Conservation (phyloP, 2,329 filamentous ascomycete genomes). For the Alternaria gansuensis region DNA sequence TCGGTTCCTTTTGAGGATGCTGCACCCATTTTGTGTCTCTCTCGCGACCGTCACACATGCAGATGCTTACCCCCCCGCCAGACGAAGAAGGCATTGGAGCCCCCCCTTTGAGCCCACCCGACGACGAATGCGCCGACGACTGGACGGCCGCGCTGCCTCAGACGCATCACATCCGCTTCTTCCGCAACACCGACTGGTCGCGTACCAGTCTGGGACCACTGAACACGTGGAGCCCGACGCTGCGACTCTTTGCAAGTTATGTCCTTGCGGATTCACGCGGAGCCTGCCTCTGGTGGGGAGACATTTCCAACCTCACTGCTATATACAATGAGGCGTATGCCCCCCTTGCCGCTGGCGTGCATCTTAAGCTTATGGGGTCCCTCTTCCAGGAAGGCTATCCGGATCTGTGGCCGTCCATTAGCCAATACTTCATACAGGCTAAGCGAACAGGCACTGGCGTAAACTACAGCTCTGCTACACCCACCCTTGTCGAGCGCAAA, state of each 20-base stretch:
- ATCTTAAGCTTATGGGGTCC: conserved; percentile 47
- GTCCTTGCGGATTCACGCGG: conserved; percentile 47
- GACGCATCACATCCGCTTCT: conserved; percentile 48
- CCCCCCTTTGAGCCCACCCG: conserved; percentile 8
- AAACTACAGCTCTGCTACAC: conserved; percentile 33
- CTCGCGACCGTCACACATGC: conserved; percentile 15
- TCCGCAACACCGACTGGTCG: conserved; percentile 42
- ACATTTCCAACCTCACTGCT: conserved; percentile 35
- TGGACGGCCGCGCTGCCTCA: conserved; percentile 45
- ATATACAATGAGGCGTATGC: conserved; percentile 48
- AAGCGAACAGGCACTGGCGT: conserved; percentile 36
- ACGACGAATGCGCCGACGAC: conserved; percentile 24
- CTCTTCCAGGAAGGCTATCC: conserved; percentile 43
- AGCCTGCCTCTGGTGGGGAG: conserved; percentile 49
- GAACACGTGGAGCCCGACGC: conserved; percentile 36
- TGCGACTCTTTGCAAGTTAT: conserved; percentile 43
- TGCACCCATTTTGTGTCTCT: not conserved
- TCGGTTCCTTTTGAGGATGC: conserved; percentile 11
- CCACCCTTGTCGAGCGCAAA: conserved; percentile 41
- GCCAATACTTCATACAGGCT: conserved; percentile 38
- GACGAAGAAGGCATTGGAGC: conserved; percentile 23
- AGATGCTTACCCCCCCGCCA: conserved; percentile 28
- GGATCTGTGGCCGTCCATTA: conserved; percentile 38
- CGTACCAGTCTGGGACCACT: conserved; percentile 40
- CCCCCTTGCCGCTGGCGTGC: conserved; percentile 37